phyloP scores from a whole-genome alignment of 768 basidiomycete species.

The Solioccasus polychromus region DNA sequence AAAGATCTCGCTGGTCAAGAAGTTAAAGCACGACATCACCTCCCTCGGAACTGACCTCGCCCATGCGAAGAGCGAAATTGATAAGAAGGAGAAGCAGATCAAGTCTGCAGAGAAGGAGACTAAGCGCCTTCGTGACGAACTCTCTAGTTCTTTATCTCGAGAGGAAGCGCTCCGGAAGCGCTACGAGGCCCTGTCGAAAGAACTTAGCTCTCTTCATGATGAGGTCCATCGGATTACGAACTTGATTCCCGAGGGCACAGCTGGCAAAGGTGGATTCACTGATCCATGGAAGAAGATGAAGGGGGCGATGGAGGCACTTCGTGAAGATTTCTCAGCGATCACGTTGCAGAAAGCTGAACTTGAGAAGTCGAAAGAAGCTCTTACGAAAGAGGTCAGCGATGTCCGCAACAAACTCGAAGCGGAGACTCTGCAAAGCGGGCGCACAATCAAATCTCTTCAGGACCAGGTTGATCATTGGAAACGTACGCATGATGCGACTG shows the following conservation, averaged over 20 bases:
- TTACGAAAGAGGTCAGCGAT: not conserved
- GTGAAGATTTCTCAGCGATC: not conserved
- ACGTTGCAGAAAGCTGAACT: constrained; percentile 2
- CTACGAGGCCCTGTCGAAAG: not conserved
- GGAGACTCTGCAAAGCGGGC: not conserved
- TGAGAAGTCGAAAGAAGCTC: not conserved
- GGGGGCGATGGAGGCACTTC: constrained; percentile 2
- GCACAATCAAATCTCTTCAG: not conserved
- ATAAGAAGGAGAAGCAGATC: not conserved
- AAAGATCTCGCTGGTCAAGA: not conserved
- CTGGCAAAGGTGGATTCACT: too few species aligned
- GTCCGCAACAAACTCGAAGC: not conserved
- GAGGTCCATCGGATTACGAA: not conserved
- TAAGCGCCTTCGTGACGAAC: not conserved
- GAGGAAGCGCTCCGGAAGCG: not conserved
- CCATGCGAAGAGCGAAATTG: not conserved
- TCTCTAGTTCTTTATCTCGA: too few species aligned
- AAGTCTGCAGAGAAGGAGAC: too few species aligned
- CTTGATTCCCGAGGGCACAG: not conserved
- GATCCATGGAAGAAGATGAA: not conserved
- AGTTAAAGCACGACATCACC: constrained; percentile 1
- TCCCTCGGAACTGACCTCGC: not conserved
- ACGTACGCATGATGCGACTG: not conserved
- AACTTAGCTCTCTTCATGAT: not conserved
- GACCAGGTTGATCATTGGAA: not conserved